Percentiles rank a stretch among this genome's conserved stretches.
Conservation (phyloP, 2,329 filamentous ascomycete species). For the Tolypocladium pustulatum region DNA sequence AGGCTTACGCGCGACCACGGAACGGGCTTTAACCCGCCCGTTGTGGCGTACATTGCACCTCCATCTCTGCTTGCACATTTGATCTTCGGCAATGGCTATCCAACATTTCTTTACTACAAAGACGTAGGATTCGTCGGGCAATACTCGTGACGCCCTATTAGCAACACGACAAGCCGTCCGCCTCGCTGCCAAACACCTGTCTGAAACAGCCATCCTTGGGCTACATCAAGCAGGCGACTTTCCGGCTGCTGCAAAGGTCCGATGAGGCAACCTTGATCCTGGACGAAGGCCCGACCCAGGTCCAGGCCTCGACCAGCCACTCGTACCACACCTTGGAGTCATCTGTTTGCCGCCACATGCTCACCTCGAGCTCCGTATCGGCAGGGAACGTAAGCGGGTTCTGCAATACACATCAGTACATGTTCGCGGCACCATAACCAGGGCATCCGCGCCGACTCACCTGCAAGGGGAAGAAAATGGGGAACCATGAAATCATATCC, state of each 20-base stretch:
- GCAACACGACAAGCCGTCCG: neutral
- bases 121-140: neutral
- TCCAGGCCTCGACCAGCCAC: conserved; percentile 85
- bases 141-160: neutral
- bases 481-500: conserved; percentile 99
- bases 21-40: no score
- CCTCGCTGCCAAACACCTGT: neutral
- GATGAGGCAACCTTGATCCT: conserved; percentile 56
- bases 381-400: conserved; percentile 78
- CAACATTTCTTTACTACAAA: neutral
- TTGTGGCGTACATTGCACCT: no score
- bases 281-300: conserved; percentile 47
- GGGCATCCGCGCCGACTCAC: conserved; percentile 35
- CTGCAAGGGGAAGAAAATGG: conserved; percentile 94
- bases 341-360: conserved; percentile 94
- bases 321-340: conserved; percentile 98
- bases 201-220: neutral
- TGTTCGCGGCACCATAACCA: neutral
- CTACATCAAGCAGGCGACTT: conserved; percentile 63
- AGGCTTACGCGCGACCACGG: neutral
- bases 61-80: neutral
- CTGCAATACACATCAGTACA: conserved; percentile 30
- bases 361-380: conserved; percentile 75
- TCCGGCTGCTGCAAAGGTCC: conserved; percentile 58
- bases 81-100: neutral